These are phyloP conservation scores for Epichloe sylvatica DNA, from an alignment of 2,329 filamentous ascomycete species.

Conservation along the genomic window DNA sequence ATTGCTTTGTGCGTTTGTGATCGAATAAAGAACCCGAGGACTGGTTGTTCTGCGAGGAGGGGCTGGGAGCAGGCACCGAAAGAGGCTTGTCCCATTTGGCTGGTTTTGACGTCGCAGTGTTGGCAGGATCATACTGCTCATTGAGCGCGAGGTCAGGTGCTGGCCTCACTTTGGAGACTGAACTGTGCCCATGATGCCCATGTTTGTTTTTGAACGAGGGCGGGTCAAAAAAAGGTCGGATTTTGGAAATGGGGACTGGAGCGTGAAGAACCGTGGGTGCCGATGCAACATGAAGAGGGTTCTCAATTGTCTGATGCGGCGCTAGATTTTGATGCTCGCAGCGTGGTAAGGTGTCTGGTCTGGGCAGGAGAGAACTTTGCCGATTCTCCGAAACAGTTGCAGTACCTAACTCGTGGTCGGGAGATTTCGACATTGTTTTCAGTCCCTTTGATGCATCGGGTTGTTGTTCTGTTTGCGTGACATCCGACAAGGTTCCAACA, in stretches of 20 bases:
- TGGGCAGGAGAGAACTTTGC: not conserved
- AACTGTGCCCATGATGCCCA: slow-evolving; percentile 2
- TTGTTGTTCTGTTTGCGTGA: not conserved
- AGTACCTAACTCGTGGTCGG: too few relatives aligned
- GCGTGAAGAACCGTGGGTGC: slow-evolving; percentile 6
- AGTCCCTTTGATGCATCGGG: not conserved
- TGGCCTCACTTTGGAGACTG: slow-evolving; percentile 5
- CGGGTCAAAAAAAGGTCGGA: slow-evolving; percentile 7
- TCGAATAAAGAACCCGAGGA: slow-evolving; percentile 18
- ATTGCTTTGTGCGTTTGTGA: slow-evolving; percentile 20
- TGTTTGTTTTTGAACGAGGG: not conserved
- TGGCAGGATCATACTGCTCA: not conserved
- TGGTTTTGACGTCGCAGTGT: not conserved
- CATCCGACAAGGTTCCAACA: not conserved
- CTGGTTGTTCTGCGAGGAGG: slow-evolving; percentile 10
- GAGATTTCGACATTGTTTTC: not conserved
- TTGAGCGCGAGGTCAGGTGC: not conserved
- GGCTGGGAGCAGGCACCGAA: not conserved
- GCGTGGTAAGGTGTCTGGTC: not conserved
- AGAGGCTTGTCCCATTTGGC: not conserved
- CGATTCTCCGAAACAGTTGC: not conserved
- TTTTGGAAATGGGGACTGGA: slow-evolving; percentile 9
- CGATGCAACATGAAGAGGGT: not conserved
- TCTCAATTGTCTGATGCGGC: not conserved
- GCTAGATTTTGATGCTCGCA: not conserved